Base-by-base conservation (phyloP, 2,329 filamentous ascomycete species). In the Colletotrichum tofieldiae region DNA sequence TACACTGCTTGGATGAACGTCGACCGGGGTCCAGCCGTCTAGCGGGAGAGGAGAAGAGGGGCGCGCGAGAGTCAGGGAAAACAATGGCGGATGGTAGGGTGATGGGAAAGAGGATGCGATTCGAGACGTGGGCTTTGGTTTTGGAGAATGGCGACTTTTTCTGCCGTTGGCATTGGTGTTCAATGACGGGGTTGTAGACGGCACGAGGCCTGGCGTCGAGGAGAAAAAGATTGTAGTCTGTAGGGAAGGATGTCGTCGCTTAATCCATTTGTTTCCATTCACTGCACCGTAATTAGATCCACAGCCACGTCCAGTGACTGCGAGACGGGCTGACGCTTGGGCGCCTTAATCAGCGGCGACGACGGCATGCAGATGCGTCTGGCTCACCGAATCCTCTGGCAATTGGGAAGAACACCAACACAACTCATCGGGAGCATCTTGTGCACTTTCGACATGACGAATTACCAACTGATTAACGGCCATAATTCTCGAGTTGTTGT, bases 1-100 rank as follows among this genome's bases (percentile, higher is more conserved):
- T 69, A 60, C 69, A 64, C 69, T 54, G 43, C 65, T 54, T 63
- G 51, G 65, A 60, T 62, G 59, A 60, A 63, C 56, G 37, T 68
- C 43, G 65, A 54, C 65, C 20, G 47, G 59, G 69, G 45, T 59
- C 52, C 52, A 23, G 32, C 52, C 23, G 18, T 18, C 43, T 9
- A 39, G 23, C 23, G 43, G 20, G 45, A 39, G 5, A 12, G 12
- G 52, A n/a, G 58, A 32, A 16, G 8, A 35, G 35, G 39, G 56
- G 39, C n/a, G 55, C n/a, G 55, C 7, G 14, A 35, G 39, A 37
- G 51, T 47, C 18, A 65, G 20, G 51, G 41, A 23, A 49, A 35
- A 37, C 18, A 45, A 23, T 54, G 35, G 20, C 16, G 20, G 41
- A 45, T 32, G 52, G 26, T 35, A 26, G 26, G 52, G 18, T 56